Evolutionary conservation across 345 rosid species (phyloP).

Genomic region (Moringa oleifera): DNA sequence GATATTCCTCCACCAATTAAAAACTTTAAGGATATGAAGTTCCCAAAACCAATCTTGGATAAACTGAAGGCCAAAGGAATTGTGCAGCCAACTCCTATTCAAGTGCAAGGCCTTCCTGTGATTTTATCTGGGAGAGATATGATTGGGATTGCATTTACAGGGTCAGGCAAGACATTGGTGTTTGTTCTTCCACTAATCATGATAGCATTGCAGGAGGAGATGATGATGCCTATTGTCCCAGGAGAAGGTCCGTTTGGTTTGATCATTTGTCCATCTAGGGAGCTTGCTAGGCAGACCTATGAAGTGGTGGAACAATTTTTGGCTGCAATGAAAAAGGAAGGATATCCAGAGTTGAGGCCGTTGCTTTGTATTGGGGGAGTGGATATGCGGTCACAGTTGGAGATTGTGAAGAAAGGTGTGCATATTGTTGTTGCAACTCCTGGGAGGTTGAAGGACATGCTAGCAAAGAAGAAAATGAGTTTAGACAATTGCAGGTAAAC

Average conservation of each 20-base stretch:
- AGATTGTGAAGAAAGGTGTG: slow-evolving; percentile 78
- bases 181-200: slow-evolving; percentile 87
- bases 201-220: slow-evolving; percentile 87
- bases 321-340: slow-evolving; percentile 48
- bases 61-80: slow-evolving; percentile 75
- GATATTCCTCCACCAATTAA: slow-evolving; percentile 79
- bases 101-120: slow-evolving; percentile 96
- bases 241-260: slow-evolving; percentile 90
- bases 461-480: slow-evolving; percentile 89
- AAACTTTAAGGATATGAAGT: slow-evolving; percentile 82
- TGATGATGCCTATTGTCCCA: slow-evolving; percentile 76
- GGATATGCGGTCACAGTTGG: slow-evolving; percentile 90
- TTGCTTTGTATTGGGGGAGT: slow-evolving; percentile 88
- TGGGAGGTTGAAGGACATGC: slow-evolving; percentile 92
- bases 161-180: slow-evolving; percentile 86
- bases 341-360: slow-evolving; percentile 69
- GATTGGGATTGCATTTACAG: slow-evolving; percentile 94
- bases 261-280: slow-evolving; percentile 81
- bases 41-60: slow-evolving; percentile 63
- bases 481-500: slow-evolving; percentile 83
- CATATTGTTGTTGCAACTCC: slow-evolving; percentile 96
- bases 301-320: slow-evolving; percentile 84
- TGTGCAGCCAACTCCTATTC: slow-evolving; percentile 91
- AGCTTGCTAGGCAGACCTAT: slow-evolving; percentile 87
- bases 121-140: slow-evolving; percentile 75